These are phyloP conservation scores for Cladosporium phlei DNA, from an alignment of 2,329 filamentous ascomycete genomes.

Conservation along the genomic window DNA sequence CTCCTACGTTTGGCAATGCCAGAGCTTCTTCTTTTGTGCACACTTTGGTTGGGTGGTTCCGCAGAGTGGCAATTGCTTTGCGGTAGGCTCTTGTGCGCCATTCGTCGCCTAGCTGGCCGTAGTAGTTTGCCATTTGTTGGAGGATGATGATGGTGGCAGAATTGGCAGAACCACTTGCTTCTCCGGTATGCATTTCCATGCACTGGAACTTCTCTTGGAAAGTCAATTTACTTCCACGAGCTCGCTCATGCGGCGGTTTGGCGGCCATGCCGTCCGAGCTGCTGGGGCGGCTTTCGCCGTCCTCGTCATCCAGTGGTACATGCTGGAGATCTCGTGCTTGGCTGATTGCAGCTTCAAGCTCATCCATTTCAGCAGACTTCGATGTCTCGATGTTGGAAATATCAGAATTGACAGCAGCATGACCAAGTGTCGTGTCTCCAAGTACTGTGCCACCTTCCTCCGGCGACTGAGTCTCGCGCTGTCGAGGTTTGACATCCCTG, in stretches of 20 bases:
- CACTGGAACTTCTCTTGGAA: constrained; percentile 49
- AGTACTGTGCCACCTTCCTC: not conserved
- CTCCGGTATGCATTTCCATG: constrained; percentile 53
- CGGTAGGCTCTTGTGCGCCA: constrained; percentile 75
- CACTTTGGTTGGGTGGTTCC: constrained; percentile 60
- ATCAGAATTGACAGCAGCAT: no score
- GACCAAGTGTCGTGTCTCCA: not conserved
- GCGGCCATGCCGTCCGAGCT: constrained; percentile 20
- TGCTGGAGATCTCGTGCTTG: constrained; percentile 57
- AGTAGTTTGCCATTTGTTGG: constrained; percentile 73
- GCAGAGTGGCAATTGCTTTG: constrained; percentile 68
- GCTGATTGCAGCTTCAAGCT: constrained; percentile 60
- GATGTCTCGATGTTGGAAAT: not conserved
- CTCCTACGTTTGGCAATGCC: constrained; percentile 63
- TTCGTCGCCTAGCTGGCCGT: constrained; percentile 66
- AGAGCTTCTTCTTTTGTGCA: constrained; percentile 65
- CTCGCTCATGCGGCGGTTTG: no score
- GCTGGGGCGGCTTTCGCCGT: constrained; percentile 27
- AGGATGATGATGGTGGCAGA: constrained; percentile 68
- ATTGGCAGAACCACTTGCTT: constrained; percentile 60
- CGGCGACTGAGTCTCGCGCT: constrained; percentile 32
- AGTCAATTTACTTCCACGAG: constrained; percentile 17
- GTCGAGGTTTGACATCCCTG: constrained; percentile 36
- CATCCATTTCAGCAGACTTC: constrained; percentile 38
- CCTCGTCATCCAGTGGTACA: constrained; percentile 43